Conservation (phyloP, 139 green algal genomes). For the Volvox reticuliferus region DNA sequence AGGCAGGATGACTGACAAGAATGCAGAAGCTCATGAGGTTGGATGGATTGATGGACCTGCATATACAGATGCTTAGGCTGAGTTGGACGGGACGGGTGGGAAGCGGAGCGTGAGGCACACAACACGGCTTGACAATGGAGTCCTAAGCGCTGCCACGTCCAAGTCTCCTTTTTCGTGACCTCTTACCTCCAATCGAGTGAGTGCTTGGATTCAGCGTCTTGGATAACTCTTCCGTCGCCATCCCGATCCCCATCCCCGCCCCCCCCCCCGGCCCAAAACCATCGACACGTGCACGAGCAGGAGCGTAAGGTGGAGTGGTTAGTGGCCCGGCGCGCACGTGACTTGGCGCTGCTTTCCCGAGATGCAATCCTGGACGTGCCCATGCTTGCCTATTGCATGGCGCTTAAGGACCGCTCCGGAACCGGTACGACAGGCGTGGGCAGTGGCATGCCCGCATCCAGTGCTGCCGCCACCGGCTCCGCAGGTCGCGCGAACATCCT, state of each 20-base stretch:
- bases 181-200: neutral
- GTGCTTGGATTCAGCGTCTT: neutral
- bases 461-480: neutral
- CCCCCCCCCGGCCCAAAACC: neutral
- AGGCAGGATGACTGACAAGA: too few species aligned
- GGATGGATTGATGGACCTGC: too few species aligned
- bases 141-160: too few species aligned
- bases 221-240: neutral
- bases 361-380: constrained; percentile 42
- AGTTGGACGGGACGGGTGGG: too few species aligned
- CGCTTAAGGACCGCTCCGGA: constrained; percentile 33
- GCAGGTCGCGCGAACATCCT: constrained; percentile 17
- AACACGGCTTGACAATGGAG: too few species aligned
- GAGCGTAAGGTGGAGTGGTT: constrained; percentile 49
- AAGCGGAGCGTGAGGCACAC: too few species aligned
- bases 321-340: constrained; percentile 32
- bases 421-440: neutral
- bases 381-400: constrained; percentile 47
- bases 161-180: neutral
- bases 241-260: neutral
- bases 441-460: neutral
- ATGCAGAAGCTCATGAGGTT: too few species aligned
- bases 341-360: constrained; percentile 31
- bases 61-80: too few species aligned
- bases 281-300: neutral